Evolutionary conservation across 1,139 yeast species (phyloP), one percentile per base, ranked within the genome.

Genomic region (Scheffersomyces lignicola): DNA sequence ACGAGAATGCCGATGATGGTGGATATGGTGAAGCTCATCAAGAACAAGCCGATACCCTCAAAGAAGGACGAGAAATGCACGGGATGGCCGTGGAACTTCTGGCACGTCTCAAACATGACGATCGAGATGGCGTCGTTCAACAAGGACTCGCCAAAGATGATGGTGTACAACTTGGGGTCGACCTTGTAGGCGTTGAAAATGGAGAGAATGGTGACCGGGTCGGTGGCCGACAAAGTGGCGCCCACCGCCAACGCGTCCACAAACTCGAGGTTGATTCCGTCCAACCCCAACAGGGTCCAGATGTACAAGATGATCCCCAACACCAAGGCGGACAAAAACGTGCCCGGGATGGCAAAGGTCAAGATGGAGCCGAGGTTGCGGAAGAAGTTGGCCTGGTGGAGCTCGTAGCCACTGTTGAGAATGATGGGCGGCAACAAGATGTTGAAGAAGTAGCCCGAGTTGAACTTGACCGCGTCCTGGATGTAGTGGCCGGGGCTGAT

Each of bases 51-150:
- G 32, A 89, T 75, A 73, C 98, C 99, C 65, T 88, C 94, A 58
- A 94, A 88, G 34, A 92, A 64, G 12, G 92, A 83, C 6, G 88
- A 72, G 43, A 90, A 70, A 34, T 78, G 78, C 8, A 92, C 86
- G 0, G 64, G 62, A 49, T 87, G 84, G 27, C 96, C 97, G 51
- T 90, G 95, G 59, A 94, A 88, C 60, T 89, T 88, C 60, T 90
- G 97, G 53, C 97, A 90, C 0, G 99, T 94, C 66, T 94, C 98
- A 65, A 94, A 94, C 95, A 94, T 92, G 49, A 94, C 98, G 58
- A 94, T 94, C 43, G 97, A 90, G 43, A 94, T 95, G 29, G 99
- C 98, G 65, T 94, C 99, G 56, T 94, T 94, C 39, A 94, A 68
- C 44, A 94, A 69, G 4, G 96, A 86, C 61, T 94, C 99, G 31